Evolutionary conservation across 768 basidiomycete species (phyloP), one percentile per base, ranked within the genome.

Genomic region (Amanita pseudoporphyria): DNA sequence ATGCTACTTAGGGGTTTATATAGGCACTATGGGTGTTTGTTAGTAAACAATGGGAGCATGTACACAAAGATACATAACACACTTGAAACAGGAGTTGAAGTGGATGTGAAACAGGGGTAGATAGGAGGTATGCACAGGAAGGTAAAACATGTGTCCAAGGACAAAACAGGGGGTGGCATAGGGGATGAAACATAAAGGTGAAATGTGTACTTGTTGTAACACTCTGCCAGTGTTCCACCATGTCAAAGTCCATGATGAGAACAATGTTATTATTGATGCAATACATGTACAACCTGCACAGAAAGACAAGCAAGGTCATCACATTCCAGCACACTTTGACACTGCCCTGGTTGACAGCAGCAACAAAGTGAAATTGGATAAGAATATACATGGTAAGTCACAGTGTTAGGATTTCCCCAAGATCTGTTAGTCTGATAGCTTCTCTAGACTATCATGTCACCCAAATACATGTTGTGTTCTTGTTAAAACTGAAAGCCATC

Each of bases 181-280:
- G n/a, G n/a, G n/a, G n/a, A n/a, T n/a, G n/a, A n/a, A n/a, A n/a
- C n/a, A n/a, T n/a, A n/a, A n/a, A n/a, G n/a, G n/a, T n/a, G n/a
- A n/a, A n/a, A n/a, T n/a, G n/a, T n/a, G n/a, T n/a, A n/a, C n/a
- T n/a, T n/a, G n/a, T n/a, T n/a, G n/a, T n/a, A n/a, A n/a, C n/a
- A n/a, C n/a, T n/a, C n/a, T 71, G 7, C 52, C 59, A 1, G 62
- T 67, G 10, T 72, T 54, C 49, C 61, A 70, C 54, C 57, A 55
- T 18, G 57, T 66, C 32, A 66, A 66, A 54, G 63, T 64, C 48
- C 43, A 46, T 31, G 44, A 54, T 18, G 45, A 32, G 1, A 59
- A 65, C 9, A 40, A 26, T 43, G 4, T 28, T 55, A 58, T 54
- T 21, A 57, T n/a, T 18, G 65, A 69, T 47, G 36, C 56, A 14